phyloP scores from a whole-genome alignment of 2,329 filamentous ascomycete genomes.

The Arachnopeziza araneosa region DNA sequence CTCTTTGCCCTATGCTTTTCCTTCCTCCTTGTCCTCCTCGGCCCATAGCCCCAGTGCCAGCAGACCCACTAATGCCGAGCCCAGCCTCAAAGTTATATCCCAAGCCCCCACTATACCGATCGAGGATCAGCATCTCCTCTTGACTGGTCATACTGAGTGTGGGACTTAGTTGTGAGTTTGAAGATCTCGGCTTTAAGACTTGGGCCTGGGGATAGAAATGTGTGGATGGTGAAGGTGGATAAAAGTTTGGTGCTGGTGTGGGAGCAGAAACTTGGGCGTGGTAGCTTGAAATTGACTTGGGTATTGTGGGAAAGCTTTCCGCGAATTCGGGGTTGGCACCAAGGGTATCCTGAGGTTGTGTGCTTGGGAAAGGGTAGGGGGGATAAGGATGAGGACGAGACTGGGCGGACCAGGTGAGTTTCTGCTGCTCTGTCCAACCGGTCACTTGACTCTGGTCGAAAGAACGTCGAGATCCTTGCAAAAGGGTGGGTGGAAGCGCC shows the following conservation, averaged over 20 bases:
- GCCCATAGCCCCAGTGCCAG: constrained; percentile 12
- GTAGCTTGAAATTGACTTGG: not conserved
- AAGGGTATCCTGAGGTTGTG: not conserved
- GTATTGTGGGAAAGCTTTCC: not conserved
- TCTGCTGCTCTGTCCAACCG: not conserved
- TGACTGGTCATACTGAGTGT: not conserved
- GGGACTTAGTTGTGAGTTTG: not conserved
- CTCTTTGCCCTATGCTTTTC: constrained; percentile 10
- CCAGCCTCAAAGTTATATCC: constrained; percentile 14
- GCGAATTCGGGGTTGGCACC: not conserved
- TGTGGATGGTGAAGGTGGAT: not conserved
- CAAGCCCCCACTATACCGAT: not conserved
- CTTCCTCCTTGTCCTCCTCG: constrained; percentile 3
- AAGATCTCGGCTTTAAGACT: not conserved
- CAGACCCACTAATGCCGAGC: constrained; percentile 15
- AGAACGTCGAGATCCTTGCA: not conserved
- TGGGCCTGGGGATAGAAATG: not conserved
- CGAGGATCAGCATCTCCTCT: not conserved
- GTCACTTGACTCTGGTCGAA: not conserved
- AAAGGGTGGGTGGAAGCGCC: not conserved
- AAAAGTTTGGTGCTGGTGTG: not conserved
- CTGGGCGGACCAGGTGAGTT: not conserved
- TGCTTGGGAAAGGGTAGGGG: not conserved
- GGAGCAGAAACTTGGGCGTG: not conserved
- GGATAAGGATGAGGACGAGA: not conserved